A percentile compares a stretch with the other conserved stretches of the same genome.
phyloP scores from a whole-genome alignment of 257 asterid species.

The Primulina eburnea region DNA sequence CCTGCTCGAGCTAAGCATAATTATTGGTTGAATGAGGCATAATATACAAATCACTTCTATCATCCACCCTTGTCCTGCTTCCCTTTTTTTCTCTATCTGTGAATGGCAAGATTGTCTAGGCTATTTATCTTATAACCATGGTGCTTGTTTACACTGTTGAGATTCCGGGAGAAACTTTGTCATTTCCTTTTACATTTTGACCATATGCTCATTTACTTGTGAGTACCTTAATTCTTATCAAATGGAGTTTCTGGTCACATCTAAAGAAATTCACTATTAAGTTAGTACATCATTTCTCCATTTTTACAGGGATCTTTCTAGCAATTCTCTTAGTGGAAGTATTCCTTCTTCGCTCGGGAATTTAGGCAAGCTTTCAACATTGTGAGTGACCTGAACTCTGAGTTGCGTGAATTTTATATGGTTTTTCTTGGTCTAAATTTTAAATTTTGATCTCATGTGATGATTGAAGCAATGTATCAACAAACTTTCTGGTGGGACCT shows the following conservation, averaged over 20 bases:
- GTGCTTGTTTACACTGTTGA: conserved; percentile 16
- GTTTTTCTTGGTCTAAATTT: conserved; percentile 27
- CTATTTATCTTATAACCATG: conserved; percentile 17
- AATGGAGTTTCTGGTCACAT: conserved; percentile 17
- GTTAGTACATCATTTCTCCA: conserved; percentile 16
- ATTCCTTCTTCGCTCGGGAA: conserved; percentile 93
- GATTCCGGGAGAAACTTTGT: conserved; percentile 18
- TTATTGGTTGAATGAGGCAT: background rate
- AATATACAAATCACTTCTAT: background rate
- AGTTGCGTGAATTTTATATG: conserved; percentile 18
- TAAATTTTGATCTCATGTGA: conserved; percentile 24
- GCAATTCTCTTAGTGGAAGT: conserved; percentile 93
- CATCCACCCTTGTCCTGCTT: background rate
- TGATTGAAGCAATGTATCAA: conserved; percentile 83
- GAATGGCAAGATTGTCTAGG: conserved; percentile 6
- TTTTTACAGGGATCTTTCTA: conserved; percentile 82
- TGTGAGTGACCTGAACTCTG: conserved; percentile 56
- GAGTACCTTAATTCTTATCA: conserved; percentile 19
- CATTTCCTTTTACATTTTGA: conserved; percentile 8
- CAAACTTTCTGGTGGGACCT: conserved; percentile 85
- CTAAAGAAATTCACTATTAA: conserved; percentile 13
- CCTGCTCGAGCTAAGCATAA: background rate
- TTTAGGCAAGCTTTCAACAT: conserved; percentile 57
- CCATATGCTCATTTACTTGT: background rate
- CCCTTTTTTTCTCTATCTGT: background rate